Base-by-base conservation (phyloP, 371 early-diverging fungal genomes). In the Nematocida sp. region DNA sequence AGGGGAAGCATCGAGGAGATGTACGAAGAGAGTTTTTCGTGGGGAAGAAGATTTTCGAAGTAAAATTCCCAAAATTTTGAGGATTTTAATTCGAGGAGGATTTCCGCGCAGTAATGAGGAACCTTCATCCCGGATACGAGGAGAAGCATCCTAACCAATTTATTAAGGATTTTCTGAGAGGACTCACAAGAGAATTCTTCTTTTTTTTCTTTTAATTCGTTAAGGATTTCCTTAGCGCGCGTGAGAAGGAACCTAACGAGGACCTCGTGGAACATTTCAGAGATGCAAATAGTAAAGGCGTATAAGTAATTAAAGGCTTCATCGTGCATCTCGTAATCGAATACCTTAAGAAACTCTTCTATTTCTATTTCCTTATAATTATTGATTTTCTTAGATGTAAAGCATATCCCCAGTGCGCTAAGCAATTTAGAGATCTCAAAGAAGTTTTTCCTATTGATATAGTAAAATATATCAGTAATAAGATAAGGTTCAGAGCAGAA, bases 251-350 rank as follows among this genome's bases (percentile, higher is more conserved):
- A 56, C 56, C 7, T 32, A 11, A 56, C 28, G 23, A 26, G 32
- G 9, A 26, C 56, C 35, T 11, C 3, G 4, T 35, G 4, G 56
- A 32, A 56, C 28, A 26, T 26, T 11, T 7, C 35, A 13, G 56
- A 23, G 9, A 13, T 9, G 3, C 5, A 9, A 4, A 9, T 56
- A 18, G 32, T 28, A 23, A 56, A 56, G 7, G 28, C 23, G 23
- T 33, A 7, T 28, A 56, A 5, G 23, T 33, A 33, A 4, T 56
- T 32, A 35, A 56, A 56, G 7, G 32, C 35, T 23, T 56, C 56
- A 5, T 56, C 56, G 7, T 56, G 56, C 11, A 67, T 55, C 16
- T 67, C 67, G 30, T 55, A 56, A 40, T 67, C 48, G n/a, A 67
- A 48, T 11, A 67, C n/a, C 18, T 36, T 25, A 4, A 67, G 26